Evolutionary conservation across 345 rosid genomes (phyloP).

Genomic region (Salix viminalis): DNA sequence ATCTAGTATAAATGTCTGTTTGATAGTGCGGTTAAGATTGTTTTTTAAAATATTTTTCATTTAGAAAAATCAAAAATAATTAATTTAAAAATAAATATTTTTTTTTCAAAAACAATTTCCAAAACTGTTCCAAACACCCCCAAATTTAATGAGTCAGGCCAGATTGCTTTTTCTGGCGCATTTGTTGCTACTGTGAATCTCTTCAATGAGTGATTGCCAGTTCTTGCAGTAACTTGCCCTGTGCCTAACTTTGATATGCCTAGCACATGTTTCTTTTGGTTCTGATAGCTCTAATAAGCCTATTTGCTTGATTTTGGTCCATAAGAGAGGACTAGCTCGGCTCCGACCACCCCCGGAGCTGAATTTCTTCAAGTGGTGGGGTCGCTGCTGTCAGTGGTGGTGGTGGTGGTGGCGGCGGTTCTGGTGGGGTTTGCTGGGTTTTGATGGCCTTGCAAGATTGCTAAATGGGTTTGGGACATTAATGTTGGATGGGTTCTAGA

Average conservation of each 20-base stretch:
- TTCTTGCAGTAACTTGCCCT: conserved; percentile 54
- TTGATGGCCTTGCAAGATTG: conserved; percentile 57
- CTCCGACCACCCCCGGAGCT: conserved; percentile 24
- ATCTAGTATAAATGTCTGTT: no score
- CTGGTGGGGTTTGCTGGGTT: conserved; percentile 42
- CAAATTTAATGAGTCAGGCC: no score
- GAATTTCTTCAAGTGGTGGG: conserved; percentile 33
- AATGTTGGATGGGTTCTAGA: conserved; percentile 59
- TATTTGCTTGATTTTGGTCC: conserved; percentile 59
- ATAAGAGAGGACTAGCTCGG: conserved; percentile 48
- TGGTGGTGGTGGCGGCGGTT: conserved; percentile 3
- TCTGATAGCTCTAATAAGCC: conserved; percentile 44
- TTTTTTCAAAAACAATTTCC: no score
- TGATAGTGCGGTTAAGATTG: no score
- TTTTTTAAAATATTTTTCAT: no score
- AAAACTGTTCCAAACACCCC: no score
- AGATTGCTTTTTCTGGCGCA: conserved; percentile 18
- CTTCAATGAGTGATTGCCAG: conserved; percentile 58
- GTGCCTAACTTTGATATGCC: conserved; percentile 80
- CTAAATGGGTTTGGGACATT: conserved; percentile 63
- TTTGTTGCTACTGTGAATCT: conserved; percentile 42
- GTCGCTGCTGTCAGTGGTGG: conserved; percentile 31
- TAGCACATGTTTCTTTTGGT: conserved; percentile 84
- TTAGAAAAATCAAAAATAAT: no score
- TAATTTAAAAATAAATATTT: no score